A percentile compares a stretch with the other conserved stretches of the same genome.
phyloP scores from a whole-genome alignment of 306 rosid genomes.

The Rosa chinensis region DNA sequence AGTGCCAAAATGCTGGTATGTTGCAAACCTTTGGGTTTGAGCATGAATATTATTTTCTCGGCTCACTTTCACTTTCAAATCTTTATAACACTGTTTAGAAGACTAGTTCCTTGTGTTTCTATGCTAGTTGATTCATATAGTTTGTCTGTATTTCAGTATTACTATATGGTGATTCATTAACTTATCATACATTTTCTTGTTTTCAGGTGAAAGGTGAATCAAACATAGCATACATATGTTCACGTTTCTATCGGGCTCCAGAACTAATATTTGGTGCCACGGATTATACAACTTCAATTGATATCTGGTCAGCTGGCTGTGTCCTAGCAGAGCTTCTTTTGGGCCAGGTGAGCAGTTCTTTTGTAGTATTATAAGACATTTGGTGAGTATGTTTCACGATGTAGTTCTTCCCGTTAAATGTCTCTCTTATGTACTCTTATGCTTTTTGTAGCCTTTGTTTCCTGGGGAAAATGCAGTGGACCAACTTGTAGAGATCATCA shows the following conservation, averaged over 20 bases:
- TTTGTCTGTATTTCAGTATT: background rate
- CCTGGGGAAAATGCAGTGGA: constrained; percentile 97
- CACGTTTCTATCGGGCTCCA: constrained; percentile 95
- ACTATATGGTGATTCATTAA: constrained; percentile 21
- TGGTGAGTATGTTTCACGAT: background rate
- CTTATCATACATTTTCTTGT: constrained; percentile 21
- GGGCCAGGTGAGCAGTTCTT: constrained; percentile 70
- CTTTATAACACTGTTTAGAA: background rate
- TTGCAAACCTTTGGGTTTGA: constrained; percentile 17
- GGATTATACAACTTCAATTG: constrained; percentile 92
- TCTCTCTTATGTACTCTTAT: constrained; percentile 9
- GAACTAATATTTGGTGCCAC: constrained; percentile 98
- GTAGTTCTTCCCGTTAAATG: background rate
- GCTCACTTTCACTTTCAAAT: background rate
- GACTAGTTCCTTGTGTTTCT: background rate
- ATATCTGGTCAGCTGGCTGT: constrained; percentile 99
- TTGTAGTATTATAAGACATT: background rate
- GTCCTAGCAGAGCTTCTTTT: constrained; percentile 97
- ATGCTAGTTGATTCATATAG: background rate
- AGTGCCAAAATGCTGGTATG: constrained; percentile 95
- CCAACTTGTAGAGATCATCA: constrained; percentile 96
- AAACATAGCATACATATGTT: constrained; percentile 91
- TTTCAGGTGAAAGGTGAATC: constrained; percentile 87
- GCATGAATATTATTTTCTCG: background rate
- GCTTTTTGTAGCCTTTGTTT: constrained; percentile 75